Evolutionary conservation across 1,139 yeast genomes (phyloP).

Genomic region (Maudiozyma humilis): DNA sequence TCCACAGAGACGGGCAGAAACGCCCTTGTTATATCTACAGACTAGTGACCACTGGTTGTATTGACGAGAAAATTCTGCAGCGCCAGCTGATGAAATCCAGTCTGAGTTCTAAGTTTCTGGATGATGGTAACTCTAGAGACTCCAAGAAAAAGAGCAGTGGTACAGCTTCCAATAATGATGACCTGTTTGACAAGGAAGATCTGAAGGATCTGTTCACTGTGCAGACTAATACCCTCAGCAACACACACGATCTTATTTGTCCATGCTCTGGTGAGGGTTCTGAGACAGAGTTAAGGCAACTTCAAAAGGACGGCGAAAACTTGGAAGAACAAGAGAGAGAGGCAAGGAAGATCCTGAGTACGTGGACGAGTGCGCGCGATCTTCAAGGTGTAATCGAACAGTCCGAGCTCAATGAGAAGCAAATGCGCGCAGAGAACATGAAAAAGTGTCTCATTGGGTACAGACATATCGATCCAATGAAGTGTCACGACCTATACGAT

Average conservation of each 20-base stretch:
- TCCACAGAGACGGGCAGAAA: conserved; percentile 87
- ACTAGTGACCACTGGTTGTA: conserved; percentile 76
- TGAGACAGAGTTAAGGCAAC: conserved; percentile 10
- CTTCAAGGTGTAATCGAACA: conserved; percentile 35
- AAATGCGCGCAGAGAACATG: conserved; percentile 37
- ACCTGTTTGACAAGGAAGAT: conserved; percentile 54
- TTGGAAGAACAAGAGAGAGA: background rate
- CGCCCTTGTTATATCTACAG: conserved; percentile 76
- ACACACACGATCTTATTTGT: conserved; percentile 82
- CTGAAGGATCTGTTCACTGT: conserved; percentile 69
- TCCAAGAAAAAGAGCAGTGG: conserved; percentile 18
- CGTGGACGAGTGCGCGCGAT: conserved; percentile 49
- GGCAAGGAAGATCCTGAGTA: conserved; percentile 3
- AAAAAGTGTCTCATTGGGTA: conserved; percentile 53
- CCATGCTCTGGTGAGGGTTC: conserved; percentile 39
- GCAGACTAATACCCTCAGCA: conserved; percentile 44
- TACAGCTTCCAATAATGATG: conserved; percentile 37
- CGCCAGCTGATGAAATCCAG: conserved; percentile 84
- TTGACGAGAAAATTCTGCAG: conserved; percentile 91
- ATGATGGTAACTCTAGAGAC: conserved; percentile 24
- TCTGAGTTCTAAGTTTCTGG: conserved; percentile 70
- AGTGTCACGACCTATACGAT: conserved; percentile 15
- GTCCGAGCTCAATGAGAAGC: conserved; percentile 21
- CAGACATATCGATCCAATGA: conserved; percentile 48
- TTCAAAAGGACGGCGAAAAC: background rate